Base-by-base conservation (phyloP, 805 yeast genomes). In the Starmerella vitae region DNA sequence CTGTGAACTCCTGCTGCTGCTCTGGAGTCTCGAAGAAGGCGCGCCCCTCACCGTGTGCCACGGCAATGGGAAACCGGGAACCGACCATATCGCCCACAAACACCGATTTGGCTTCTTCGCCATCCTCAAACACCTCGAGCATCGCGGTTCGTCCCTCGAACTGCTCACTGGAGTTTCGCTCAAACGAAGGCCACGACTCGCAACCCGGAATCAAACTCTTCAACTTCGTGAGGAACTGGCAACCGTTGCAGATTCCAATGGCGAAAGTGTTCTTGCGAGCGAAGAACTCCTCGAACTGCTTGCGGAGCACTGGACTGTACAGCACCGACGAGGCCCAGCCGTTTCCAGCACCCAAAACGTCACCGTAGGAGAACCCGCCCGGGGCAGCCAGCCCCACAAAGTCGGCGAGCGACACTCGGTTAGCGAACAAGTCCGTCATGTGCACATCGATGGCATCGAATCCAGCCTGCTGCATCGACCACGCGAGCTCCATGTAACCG, bases 311-410 rank as follows among this genome's bases (percentile, higher is more conserved):
- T 27, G 74, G 82, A 57, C 88, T 79, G 71, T 77, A 85, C 49
- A 91, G 64, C 8, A 91, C 94, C 14, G 96, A 83, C 56, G 84
- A 85, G 42, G 98, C 98, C 98, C 98, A 91, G 42, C 98, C 98
- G 38, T 88, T 80, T 58, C 95, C 98, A 26, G 98, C 98, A 51
- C 98, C 98, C 44, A 91, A 68, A 35, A 91, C 98, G 63, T 91
- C 98, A 69, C 98, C 98, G 56, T 86, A 91, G 1, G 96, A 84
- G 68, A 91, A 91, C 13, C 98, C 98, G 62, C 98, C 98, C 65
- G 98, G 93, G 3, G 97, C 97, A 31, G 96, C 97, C 34, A 91
- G 53, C 46, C 98, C 98, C 36, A 78, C 83, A 61, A 91, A 91
- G 33, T 74, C 78, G 26, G 32, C 33, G 48, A 91, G 68, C 15